These are phyloP conservation scores for Nannochloropsis salina DNA, from an alignment of 108 stramenopile genomes.

Conservation along the genomic window DNA sequence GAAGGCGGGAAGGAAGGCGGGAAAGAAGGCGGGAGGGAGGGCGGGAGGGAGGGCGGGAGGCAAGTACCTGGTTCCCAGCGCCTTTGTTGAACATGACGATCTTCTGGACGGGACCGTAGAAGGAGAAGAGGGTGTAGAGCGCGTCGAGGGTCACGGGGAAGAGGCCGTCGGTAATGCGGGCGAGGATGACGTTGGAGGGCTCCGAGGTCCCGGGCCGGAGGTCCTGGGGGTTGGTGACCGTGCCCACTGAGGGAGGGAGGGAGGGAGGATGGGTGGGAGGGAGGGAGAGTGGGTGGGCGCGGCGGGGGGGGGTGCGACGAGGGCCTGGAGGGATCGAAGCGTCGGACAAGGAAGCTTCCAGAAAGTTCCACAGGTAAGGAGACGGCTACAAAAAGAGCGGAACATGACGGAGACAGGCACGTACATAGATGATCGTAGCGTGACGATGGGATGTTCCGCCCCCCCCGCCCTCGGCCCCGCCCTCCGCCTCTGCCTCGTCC, in stretches of 20 bases:
- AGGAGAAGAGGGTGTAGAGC: too few relatives aligned
- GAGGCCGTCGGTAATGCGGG: not conserved
- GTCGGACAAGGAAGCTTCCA: too few relatives aligned
- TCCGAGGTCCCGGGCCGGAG: not conserved
- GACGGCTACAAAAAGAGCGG: too few relatives aligned
- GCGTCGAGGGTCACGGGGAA: too few relatives aligned
- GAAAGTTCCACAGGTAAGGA: too few relatives aligned
- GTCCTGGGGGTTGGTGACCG: not conserved
- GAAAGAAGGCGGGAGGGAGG: too few relatives aligned
- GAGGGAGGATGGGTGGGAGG: not conserved
- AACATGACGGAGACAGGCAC: too few relatives aligned
- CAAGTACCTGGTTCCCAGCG: conserved; percentile 71
- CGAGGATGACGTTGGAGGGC: not conserved
- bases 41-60: too few relatives aligned
- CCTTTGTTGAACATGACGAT: conserved; percentile 79
- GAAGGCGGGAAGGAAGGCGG: conserved; percentile 84
- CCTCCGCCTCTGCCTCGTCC: not conserved
- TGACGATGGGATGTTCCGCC: not conserved
- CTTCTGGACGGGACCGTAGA: conserved; percentile 73
- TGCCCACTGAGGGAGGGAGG: not conserved
- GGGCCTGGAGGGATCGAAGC: too few relatives aligned
- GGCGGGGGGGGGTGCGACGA: too few relatives aligned
- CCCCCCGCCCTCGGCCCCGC: not conserved
- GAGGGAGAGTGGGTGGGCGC: not conserved
- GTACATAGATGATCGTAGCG: not conserved